Evolutionary conservation across 2,329 filamentous ascomycete genomes (phyloP).

Genomic region (Claviceps fusiformis): DNA sequence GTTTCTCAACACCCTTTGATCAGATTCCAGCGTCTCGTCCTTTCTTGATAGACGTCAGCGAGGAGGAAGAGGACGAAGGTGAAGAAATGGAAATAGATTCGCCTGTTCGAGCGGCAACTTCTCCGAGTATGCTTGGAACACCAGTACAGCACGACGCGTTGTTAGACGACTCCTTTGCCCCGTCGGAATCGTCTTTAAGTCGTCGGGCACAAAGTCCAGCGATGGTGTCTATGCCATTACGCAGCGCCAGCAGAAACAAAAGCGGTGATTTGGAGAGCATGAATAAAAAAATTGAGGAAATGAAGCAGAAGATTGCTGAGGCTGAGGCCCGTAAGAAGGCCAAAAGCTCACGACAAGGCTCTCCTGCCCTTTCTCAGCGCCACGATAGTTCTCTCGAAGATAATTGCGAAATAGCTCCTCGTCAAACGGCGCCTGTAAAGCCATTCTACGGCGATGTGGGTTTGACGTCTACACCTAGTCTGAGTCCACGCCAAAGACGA

Average conservation of each 20-base stretch:
- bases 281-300: slow-evolving; percentile 45
- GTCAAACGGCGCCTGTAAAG: background rate
- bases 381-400: slow-evolving; percentile 14
- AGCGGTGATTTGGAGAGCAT: slow-evolving; percentile 33
- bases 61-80: slow-evolving; percentile 49
- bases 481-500: slow-evolving; percentile 4
- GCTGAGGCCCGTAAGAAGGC: slow-evolving; percentile 41
- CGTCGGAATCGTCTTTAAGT: slow-evolving; percentile 25
- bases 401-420: slow-evolving; percentile 10
- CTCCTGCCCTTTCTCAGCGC: slow-evolving; percentile 16
- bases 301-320: slow-evolving; percentile 45
- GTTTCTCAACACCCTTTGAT: slow-evolving; percentile 28
- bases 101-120: slow-evolving; percentile 27
- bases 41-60: slow-evolving; percentile 76
- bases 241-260: slow-evolving; percentile 19
- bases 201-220: slow-evolving; percentile 28
- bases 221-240: slow-evolving; percentile 24
- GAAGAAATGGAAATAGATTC: slow-evolving; percentile 51
- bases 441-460: background rate
- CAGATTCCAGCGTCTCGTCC: slow-evolving; percentile 44
- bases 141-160: slow-evolving; percentile 22
- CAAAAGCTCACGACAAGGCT: slow-evolving; percentile 20
- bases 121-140: slow-evolving; percentile 17
- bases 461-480: background rate
- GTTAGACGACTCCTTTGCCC: slow-evolving; percentile 31